Conservation (phyloP, 108 stramenopile genomes). For the Cyclotella choctawhatcheeana region DNA sequence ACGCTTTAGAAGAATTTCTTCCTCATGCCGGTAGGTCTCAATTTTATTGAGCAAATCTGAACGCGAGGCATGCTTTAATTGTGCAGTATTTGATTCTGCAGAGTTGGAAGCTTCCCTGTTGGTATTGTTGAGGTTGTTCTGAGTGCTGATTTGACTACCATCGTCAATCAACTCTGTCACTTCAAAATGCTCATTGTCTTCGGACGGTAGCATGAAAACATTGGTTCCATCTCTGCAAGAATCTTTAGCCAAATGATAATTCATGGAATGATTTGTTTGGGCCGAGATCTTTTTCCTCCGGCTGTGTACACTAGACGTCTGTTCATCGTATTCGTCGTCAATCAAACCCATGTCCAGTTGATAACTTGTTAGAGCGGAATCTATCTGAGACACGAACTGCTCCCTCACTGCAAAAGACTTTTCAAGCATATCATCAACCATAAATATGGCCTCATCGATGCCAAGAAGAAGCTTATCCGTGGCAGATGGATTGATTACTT, state of each 20-base stretch:
- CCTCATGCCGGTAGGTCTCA: neutral
- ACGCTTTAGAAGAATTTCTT: slow-evolving; percentile 5
- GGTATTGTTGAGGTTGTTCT: neutral
- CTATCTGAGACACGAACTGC: slow-evolving; percentile 1
- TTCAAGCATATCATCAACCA: neutral
- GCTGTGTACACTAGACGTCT: neutral
- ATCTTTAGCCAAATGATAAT: slow-evolving; percentile 2
- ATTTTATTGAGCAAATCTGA: slow-evolving; percentile 7
- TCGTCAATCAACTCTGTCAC: neutral
- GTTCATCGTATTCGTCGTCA: slow-evolving; percentile 9
- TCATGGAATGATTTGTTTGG: slow-evolving; percentile 6
- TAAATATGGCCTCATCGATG: neutral
- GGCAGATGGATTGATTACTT: slow-evolving; percentile 1
- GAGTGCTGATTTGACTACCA: neutral
- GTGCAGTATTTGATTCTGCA: neutral
- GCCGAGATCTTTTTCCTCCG: neutral
- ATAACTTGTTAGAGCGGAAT: neutral
- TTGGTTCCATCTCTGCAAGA: neutral
- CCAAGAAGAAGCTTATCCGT: neutral
- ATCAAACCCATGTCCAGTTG: slow-evolving; percentile 7
- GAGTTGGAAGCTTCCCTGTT: neutral
- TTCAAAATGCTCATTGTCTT: slow-evolving; percentile 4
- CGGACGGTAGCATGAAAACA: slow-evolving; percentile 12
- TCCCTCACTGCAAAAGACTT: neutral
- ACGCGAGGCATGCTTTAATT: neutral